phyloP scores from a whole-genome alignment of 1,284 basidiomycete species.

The Ganoderma multipileum region DNA sequence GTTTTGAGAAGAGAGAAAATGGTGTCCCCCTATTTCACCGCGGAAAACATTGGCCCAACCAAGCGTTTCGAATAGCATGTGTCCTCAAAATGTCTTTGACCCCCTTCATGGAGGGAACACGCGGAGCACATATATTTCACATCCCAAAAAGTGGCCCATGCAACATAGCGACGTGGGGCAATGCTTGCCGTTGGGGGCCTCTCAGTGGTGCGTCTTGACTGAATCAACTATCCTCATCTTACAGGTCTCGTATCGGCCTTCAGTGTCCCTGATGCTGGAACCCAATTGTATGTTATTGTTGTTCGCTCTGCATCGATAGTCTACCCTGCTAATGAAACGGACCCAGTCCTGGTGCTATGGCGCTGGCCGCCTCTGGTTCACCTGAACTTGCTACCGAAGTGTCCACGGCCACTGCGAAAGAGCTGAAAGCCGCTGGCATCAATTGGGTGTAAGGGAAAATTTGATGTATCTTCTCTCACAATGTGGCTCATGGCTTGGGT shows the following conservation, averaged over 20 bases:
- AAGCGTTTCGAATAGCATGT: no score
- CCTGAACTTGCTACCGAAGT: slow-evolving; percentile 53
- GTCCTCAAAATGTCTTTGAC: no score
- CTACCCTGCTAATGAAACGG: neutral
- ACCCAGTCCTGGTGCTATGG: slow-evolving; percentile 74
- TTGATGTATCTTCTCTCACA: neutral
- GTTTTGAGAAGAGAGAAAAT: no score
- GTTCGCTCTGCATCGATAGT: neutral
- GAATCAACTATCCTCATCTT: slow-evolving; percentile 46
- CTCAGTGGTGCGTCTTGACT: neutral
- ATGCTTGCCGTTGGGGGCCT: neutral
- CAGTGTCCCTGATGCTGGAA: slow-evolving; percentile 57
- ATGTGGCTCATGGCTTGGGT: neutral
- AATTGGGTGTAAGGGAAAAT: slow-evolving; percentile 63
- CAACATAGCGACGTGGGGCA: no score
- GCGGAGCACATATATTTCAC: no score
- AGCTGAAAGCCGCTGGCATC: slow-evolving; percentile 66
- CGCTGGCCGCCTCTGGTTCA: slow-evolving; percentile 62
- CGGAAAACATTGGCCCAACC: no score
- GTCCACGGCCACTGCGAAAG: slow-evolving; percentile 55
- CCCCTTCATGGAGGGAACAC: no score
- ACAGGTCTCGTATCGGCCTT: slow-evolving; percentile 75
- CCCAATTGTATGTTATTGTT: slow-evolving; percentile 66
- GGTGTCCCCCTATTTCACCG: no score
- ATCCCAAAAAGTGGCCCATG: no score